phyloP scores from a whole-genome alignment of 495 filamentous ascomycete genomes.

The Penicillium dipodomyicola region DNA sequence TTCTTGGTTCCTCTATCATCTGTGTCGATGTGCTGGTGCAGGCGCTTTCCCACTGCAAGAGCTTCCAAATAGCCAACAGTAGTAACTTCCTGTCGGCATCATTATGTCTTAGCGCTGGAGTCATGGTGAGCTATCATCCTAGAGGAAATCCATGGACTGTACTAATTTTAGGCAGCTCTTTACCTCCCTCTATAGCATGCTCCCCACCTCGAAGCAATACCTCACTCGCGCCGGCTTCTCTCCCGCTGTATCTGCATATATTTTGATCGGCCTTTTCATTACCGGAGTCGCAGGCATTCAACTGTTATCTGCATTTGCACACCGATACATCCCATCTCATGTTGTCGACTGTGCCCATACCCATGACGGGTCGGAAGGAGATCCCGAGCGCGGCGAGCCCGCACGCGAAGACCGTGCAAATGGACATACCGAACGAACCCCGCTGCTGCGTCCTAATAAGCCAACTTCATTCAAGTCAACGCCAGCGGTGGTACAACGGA shows the following conservation, averaged over 20 bases:
- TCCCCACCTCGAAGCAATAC: slow-evolving; percentile 78
- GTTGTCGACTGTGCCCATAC: slow-evolving; percentile 89
- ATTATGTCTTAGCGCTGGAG: slow-evolving; percentile 88
- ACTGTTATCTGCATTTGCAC: slow-evolving; percentile 72
- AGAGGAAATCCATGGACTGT: not conserved
- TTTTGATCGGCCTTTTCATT: slow-evolving; percentile 74
- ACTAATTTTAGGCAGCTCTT: slow-evolving; percentile 63
- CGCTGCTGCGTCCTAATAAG: slow-evolving; percentile 32
- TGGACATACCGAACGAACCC: slow-evolving; percentile 44
- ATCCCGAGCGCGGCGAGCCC: slow-evolving; percentile 32
- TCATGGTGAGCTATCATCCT: slow-evolving; percentile 70
- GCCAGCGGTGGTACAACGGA: slow-evolving; percentile 24
- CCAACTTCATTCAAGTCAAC: slow-evolving; percentile 28
- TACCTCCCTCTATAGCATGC: slow-evolving; percentile 90
- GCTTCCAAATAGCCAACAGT: slow-evolving; percentile 87
- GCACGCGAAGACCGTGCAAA: slow-evolving; percentile 18
- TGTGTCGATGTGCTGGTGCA: slow-evolving; percentile 79
- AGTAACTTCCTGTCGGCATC: slow-evolving; percentile 84
- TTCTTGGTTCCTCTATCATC: slow-evolving; percentile 78
- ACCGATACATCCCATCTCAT: slow-evolving; percentile 84
- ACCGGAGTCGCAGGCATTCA: slow-evolving; percentile 82
- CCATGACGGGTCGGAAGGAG: slow-evolving; percentile 49
- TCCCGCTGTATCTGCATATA: slow-evolving; percentile 63
- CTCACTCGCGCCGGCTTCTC: slow-evolving; percentile 65
- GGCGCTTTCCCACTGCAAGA: slow-evolving; percentile 63